phyloP scores from a whole-genome alignment of 495 filamentous ascomycete species.

The Bombardia bombarda region DNA sequence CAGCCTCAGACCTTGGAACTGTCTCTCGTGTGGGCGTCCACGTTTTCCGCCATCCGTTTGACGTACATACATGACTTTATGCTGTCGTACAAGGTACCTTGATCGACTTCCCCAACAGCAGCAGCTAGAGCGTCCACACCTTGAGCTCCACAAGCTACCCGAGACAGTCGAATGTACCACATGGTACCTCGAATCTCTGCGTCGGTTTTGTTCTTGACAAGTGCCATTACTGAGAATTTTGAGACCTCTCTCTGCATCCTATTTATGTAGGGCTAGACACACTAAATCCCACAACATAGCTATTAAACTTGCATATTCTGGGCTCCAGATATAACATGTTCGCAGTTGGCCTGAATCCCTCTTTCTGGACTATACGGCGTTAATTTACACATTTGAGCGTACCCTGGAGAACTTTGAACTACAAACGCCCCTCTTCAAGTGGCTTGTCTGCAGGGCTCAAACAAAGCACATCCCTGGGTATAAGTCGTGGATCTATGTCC shows the following conservation, averaged over 20 bases:
- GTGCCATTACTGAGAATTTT: conserved; percentile 9
- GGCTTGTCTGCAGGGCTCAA: neutral
- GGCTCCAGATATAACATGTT: too few species aligned
- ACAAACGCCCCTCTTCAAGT: neutral
- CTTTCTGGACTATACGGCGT: neutral
- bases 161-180: conserved; percentile 1
- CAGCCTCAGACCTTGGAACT: conserved; percentile 7
- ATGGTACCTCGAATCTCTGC: conserved; percentile 5
- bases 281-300: conserved; percentile 6
- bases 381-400: too few species aligned
- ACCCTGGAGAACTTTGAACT: conserved; percentile 6
- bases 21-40: conserved; percentile 6
- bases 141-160: neutral
- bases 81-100: conserved; percentile 11
- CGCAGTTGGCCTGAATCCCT: too few species aligned
- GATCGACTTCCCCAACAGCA: conserved; percentile 6
- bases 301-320: conserved; percentile 14
- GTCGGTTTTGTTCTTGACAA: conserved; percentile 7
- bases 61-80: conserved; percentile 20
- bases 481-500: conserved; percentile 1
- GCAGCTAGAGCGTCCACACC: conserved; percentile 9
- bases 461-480: conserved; percentile 4
- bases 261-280: conserved; percentile 10
- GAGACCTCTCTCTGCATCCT: conserved; percentile 8
- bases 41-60: conserved; percentile 12